Evolutionary conservation across 2,329 filamentous ascomycete species (phyloP).

Genomic region (Phyllosticta ampelicida): DNA sequence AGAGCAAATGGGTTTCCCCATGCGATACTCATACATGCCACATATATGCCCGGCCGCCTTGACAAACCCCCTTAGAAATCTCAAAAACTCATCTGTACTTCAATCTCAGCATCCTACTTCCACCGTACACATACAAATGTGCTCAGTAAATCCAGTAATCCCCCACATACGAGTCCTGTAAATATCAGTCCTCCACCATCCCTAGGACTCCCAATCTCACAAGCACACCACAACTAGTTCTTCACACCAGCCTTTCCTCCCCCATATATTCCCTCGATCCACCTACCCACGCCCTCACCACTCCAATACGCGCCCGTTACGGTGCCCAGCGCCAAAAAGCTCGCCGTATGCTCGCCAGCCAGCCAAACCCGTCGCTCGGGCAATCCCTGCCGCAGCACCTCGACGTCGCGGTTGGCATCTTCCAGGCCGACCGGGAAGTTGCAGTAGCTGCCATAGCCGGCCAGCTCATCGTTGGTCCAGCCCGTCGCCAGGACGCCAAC

Average conservation of each 20-base stretch:
- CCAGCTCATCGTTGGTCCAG: constrained; percentile 69
- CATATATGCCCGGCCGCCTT: too few relatives aligned
- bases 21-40: too few relatives aligned
- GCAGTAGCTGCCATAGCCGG: constrained; percentile 71
- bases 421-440: constrained; percentile 73
- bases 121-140: too few relatives aligned
- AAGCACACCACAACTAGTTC: neutral
- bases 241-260: neutral
- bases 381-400: constrained; percentile 43
- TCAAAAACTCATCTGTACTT: too few relatives aligned
- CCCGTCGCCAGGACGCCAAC: constrained; percentile 55
- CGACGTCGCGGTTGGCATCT: constrained; percentile 61
- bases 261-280: constrained; percentile 44
- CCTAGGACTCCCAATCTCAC: neutral
- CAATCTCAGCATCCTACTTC: too few relatives aligned
- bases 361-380: constrained; percentile 67
- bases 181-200: neutral
- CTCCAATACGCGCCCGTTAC: constrained; percentile 89
- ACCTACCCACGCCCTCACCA: constrained; percentile 64
- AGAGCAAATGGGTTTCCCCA: too few relatives aligned
- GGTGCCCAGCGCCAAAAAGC: constrained; percentile 80
- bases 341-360: constrained; percentile 82
- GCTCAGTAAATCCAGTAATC: too few relatives aligned
- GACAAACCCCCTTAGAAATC: too few relatives aligned
- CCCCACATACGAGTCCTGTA: too few relatives aligned